Evolutionary conservation across 148 eudicot genomes (phyloP).

Genomic region (Rhododendron griersonianum): DNA sequence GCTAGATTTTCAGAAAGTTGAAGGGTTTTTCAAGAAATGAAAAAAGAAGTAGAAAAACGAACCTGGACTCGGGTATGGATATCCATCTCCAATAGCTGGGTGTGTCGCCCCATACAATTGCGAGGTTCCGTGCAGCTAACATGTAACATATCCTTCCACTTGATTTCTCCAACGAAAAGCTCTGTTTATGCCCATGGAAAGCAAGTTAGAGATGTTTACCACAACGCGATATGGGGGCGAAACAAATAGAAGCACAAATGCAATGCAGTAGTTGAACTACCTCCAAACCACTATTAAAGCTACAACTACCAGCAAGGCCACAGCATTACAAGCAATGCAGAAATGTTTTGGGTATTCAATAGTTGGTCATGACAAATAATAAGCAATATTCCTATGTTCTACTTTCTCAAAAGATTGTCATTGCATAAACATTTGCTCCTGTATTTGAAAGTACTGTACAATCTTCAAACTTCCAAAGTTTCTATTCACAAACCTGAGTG

Average conservation of each 20-base stretch:
- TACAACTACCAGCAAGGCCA: not conserved
- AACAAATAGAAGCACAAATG: not conserved
- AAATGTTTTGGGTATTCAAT: not conserved
- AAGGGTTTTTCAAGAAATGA: not conserved
- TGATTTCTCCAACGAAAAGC: slow-evolving; percentile 54
- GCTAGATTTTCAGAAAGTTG: not conserved
- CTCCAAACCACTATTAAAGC: not conserved
- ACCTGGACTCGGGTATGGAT: slow-evolving; percentile 52
- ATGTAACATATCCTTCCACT: slow-evolving; percentile 61
- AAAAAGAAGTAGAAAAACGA: not conserved
- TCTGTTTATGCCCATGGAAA: slow-evolving; percentile 27
- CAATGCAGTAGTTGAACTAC: not conserved
- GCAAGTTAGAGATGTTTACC: not conserved
- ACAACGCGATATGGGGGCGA: not conserved
- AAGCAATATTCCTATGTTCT: not conserved
- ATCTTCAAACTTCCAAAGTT: not conserved
- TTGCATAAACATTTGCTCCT: not conserved
- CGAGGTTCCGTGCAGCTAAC: slow-evolving; percentile 50
- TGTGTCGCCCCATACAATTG: slow-evolving; percentile 54
- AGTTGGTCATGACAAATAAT: not conserved
- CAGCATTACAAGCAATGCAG: not conserved
- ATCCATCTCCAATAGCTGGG: slow-evolving; percentile 64
- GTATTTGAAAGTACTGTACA: not conserved
- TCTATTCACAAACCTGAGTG: not conserved
- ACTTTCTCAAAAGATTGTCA: not conserved